phyloP scores from a whole-genome alignment of 176 grass and related monocot genomes.

The Aegilops umbellulata region DNA sequence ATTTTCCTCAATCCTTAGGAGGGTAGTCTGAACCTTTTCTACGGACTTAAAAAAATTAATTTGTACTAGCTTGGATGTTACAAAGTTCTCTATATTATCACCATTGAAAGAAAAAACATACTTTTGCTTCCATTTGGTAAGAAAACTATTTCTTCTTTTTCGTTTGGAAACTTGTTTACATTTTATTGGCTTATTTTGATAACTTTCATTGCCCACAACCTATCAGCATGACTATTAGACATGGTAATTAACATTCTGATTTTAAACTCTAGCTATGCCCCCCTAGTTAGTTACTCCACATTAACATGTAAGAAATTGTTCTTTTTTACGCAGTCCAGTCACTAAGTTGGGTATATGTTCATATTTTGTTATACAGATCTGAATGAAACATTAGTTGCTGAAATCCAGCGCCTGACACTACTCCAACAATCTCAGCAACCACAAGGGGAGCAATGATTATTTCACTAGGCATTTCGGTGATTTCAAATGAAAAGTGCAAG shows the following conservation, averaged over 20 bases:
- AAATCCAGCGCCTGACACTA: slow-evolving; percentile 30
- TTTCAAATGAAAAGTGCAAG: neutral
- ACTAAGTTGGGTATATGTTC: neutral
- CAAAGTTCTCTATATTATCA: neutral
- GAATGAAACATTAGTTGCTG: slow-evolving; percentile 42
- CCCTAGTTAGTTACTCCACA: neutral
- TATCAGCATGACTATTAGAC: no score
- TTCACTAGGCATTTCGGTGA: neutral
- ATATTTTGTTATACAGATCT: slow-evolving; percentile 30
- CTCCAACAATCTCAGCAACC: slow-evolving; percentile 5
- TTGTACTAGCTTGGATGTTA: neutral
- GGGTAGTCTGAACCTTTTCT: neutral
- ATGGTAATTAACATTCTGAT: neutral
- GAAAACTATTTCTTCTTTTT: no score
- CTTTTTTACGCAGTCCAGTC: neutral
- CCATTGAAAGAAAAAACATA: neutral
- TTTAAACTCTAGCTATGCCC: neutral
- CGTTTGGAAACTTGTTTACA: no score
- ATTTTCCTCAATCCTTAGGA: neutral
- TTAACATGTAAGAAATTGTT: neutral
- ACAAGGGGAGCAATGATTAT: neutral
- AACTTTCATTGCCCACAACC: no score
- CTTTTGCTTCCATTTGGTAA: no score
- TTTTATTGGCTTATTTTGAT: no score
- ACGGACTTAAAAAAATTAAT: neutral